Percentiles rank a stretch among this genome's conserved stretches.
Conservation (phyloP, 73 alveolate genomes). For the Loxodes magnus region DNA sequence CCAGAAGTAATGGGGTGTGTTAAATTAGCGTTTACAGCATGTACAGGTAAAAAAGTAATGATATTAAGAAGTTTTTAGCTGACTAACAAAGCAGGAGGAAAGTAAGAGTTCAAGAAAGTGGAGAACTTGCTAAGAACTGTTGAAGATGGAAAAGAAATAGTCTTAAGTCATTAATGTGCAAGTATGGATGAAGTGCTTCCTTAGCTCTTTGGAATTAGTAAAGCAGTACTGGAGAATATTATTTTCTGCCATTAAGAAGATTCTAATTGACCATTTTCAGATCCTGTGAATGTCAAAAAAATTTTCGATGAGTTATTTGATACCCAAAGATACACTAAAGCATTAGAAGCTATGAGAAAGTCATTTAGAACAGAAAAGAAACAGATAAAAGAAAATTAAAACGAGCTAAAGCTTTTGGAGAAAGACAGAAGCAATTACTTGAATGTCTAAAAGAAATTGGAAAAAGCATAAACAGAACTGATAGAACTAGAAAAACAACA, state of each 20-base stretch:
- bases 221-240: conserved; percentile 87
- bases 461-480: conserved; percentile 31
- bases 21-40: conserved; percentile 54
- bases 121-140: conserved; percentile 70
- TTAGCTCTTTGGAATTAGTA: conserved; percentile 70
- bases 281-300: conserved; percentile 77
- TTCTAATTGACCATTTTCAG: conserved; percentile 92
- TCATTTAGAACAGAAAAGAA: conserved; percentile 52
- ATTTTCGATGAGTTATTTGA: conserved; percentile 94
- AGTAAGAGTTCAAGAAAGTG: conserved; percentile 71
- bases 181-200: conserved; percentile 89
- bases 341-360: conserved; percentile 58
- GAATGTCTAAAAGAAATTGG: conserved; percentile 31
- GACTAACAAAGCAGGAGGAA: conserved; percentile 19
- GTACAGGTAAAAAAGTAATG: conserved; percentile 56
- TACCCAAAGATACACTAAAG: conserved; percentile 81
- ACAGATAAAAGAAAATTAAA: conserved; percentile 51
- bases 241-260: conserved; percentile 96
- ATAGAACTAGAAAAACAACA: neutral
- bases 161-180: conserved; percentile 66
- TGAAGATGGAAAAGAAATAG: conserved; percentile 63
- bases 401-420: conserved; percentile 49
- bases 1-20: conserved; percentile 74
- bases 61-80: conserved; percentile 70
- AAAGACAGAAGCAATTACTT: conserved; percentile 56